Base-by-base conservation (phyloP, 2,329 filamentous ascomycete genomes). In the Fusarium burgessii region DNA sequence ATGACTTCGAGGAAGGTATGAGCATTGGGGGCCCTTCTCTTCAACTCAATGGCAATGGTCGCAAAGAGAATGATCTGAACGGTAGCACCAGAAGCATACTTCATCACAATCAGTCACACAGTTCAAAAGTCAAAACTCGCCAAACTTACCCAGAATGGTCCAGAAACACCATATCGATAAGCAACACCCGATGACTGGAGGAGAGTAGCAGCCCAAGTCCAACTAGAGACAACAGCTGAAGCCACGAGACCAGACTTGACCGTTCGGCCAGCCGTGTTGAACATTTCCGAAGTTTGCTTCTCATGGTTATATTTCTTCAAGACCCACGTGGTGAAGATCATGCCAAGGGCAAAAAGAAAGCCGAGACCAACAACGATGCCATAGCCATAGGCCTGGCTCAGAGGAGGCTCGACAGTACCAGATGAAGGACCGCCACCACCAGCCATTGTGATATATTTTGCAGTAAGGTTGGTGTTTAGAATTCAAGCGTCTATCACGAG, bases 1-100 rank as follows among this genome's bases (percentile, higher is more conserved):
- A 97, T 93, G 51, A 93, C 92, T 82, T 97, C 94, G 13, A 97
- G 88, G 79, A 94, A 95, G 0, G 89, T 91, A 74, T 97, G 94
- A 1, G 94, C 94, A 77, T 97, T 97, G 0, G 94, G 94, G 0
- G 94, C 93, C 60, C 93, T 89, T 72, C 93, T 87, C 84, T 97
- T 98, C 56, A 97, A 82, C 80, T 97, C 93, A 74, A 97, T 97
- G 33, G 94, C 94, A 32, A 97, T 87, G 0, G 94, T 97, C 2
- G 95, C 94, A 76, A 98, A 97, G 3, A 98, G 85, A 32, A 97
- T 86, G 74, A 98, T 95, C 78, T 97, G 93, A 9, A 96, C 93
- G 0, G 92, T 94, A 14, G 93, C 93, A 12, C 74, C 88, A 3
- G 84, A 87, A 2, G 88, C 89, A 76, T 91, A 91, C 68, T 70